Base-by-base conservation (phyloP, 2,329 filamentous ascomycete genomes). In the Fusarium acutatum region DNA sequence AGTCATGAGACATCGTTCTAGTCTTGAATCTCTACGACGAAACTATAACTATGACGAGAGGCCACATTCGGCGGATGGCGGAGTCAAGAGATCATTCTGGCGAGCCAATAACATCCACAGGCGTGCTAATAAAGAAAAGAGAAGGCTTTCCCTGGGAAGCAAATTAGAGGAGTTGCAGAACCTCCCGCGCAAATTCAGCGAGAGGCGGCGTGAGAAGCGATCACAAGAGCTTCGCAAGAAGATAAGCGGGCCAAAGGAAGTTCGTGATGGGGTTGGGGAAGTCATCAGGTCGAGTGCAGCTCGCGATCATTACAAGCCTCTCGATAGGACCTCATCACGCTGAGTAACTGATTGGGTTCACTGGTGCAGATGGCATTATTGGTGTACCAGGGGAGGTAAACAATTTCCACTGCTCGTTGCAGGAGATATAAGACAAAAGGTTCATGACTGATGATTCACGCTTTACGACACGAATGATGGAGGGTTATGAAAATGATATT, bases 191-290 rank as follows among this genome's bases (percentile, higher is more conserved):
- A 85, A 86, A 53, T 75, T 91, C 22, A 90, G 88, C 76, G 90
- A 92, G 75, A 85, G 85, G 71, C 84, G 88, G 58, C 85, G 89
- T 30, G 88, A 90, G 80, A 90, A 88, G 81, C 83, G 90, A 58
- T 87, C 86, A 28, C 84, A 88, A 66, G 88, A 89, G 76, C 82
- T 92, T 60, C 84, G 90, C 13, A 83, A 86, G 72, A 91, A 86
- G 79, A 92, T 92, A 49, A 90, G 89, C 67, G 86, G 84, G 10
- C 90, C 90, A 1, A 85, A 82, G 30, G 87, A 89, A 75, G 88
- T 90, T 26, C 82, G 88, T 32, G 88, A 90, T 71, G 88, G 88
- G 7, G 87, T 90, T 6, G 87, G 85, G 20, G 88, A 90, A 35
- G 85, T 90, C 53, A 86, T 90, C 50, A 83, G 86, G 56, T 82